These are phyloP conservation scores for Suillus americanus DNA, from an alignment of 768 basidiomycete species.

Conservation along the genomic window DNA sequence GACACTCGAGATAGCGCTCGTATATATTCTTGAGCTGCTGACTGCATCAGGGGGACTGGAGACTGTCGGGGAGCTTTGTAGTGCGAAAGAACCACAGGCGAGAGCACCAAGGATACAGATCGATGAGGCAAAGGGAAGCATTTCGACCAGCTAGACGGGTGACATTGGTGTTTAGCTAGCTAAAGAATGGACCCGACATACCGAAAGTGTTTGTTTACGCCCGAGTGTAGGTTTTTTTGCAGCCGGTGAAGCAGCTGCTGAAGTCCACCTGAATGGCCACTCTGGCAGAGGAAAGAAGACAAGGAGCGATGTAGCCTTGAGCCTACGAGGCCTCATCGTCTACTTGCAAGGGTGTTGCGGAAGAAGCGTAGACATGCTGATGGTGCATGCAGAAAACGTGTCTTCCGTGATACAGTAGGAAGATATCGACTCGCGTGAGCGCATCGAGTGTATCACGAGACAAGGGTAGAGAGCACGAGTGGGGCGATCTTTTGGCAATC, in stretches of 20 bases:
- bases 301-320: conserved; percentile 6
- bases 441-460: neutral
- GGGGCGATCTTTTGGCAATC: neutral
- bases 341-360: conserved; percentile 21
- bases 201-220: conserved; percentile 30
- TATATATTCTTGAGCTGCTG: conserved; percentile 31
- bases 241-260: conserved; percentile 14
- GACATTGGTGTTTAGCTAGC: conserved; percentile 11
- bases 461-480: neutral
- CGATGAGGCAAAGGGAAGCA: conserved; percentile 35
- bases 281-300: conserved; percentile 20
- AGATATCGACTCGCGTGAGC: neutral
- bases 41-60: conserved; percentile 18
- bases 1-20: conserved; percentile 35
- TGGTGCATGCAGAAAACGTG: conserved; percentile 28
- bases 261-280: neutral
- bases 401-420: conserved; percentile 7
- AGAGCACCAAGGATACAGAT: conserved; percentile 35
- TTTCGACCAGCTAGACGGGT: conserved; percentile 34
- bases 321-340: conserved; percentile 31
- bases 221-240: conserved; percentile 28
- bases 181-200: conserved; percentile 22
- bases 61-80: conserved; percentile 19
- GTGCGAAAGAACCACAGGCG: conserved; percentile 30
- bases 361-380: conserved; percentile 25